These are phyloP conservation scores for Meripilus lineatus DNA, from an alignment of 1,284 basidiomycete genomes.

Conservation along the genomic window DNA sequence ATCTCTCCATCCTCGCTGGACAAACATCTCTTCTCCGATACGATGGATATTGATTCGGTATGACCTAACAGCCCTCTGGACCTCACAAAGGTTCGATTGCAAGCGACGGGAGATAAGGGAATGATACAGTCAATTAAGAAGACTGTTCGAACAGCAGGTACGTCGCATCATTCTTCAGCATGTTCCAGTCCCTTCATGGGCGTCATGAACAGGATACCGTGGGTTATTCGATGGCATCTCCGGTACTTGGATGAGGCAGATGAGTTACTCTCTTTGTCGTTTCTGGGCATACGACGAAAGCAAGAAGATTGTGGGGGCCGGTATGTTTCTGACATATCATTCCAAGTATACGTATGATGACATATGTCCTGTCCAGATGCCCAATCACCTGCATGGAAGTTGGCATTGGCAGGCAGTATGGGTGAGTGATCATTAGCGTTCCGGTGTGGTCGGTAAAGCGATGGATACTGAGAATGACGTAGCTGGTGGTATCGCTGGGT, in stretches of 20 bases:
- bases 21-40: neutral
- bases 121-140: constrained; percentile 79
- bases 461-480: constrained; percentile 8
- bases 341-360: neutral
- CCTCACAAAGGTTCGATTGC: constrained; percentile 83
- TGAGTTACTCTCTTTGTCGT: constrained; percentile 89
- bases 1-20: too few relatives aligned
- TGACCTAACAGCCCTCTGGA: constrained; percentile 62
- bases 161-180: constrained; percentile 14
- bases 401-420: constrained; percentile 79
- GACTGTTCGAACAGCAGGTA: constrained; percentile 67
- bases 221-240: constrained; percentile 85
- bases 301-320: constrained; percentile 75
- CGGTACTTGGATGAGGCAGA: constrained; percentile 88
- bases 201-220: constrained; percentile 41
- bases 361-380: constrained; percentile 17
- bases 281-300: constrained; percentile 94
- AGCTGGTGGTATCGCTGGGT: constrained; percentile 80
- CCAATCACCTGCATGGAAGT: constrained; percentile 73
- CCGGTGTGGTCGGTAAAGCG: neutral
- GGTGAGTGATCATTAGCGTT: constrained; percentile 39
- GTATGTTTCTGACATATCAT: constrained; percentile 22
- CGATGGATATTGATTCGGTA: neutral
- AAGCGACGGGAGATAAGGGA: constrained; percentile 83
- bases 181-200: constrained; percentile 4